phyloP scores from a whole-genome alignment of 169 alveolate genomes.

The Perkinsus olseni region DNA sequence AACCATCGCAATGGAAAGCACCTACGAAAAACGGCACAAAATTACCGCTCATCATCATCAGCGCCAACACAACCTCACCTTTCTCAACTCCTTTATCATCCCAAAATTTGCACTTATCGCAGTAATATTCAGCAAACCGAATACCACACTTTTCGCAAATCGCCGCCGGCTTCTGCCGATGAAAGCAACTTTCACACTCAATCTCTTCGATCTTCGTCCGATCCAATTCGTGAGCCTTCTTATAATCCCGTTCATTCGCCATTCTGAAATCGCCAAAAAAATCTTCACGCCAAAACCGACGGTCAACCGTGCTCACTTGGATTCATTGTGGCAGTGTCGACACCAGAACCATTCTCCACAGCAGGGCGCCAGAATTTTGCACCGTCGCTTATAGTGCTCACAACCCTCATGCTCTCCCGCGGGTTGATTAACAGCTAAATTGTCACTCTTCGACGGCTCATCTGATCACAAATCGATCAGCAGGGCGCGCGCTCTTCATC shows the following conservation, averaged over 20 bases:
- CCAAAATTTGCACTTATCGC: constrained; percentile 29
- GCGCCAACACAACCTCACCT: neutral
- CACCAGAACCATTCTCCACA: constrained; percentile 33
- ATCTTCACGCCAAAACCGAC: no score
- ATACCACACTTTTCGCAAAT: constrained; percentile 15
- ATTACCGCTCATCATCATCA: neutral
- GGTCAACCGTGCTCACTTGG: neutral
- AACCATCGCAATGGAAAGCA: constrained; percentile 55
- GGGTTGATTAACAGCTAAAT: neutral
- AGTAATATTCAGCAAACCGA: constrained; percentile 22
- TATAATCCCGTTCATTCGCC: neutral
- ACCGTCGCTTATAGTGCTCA: constrained; percentile 20
- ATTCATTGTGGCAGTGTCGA: constrained; percentile 34
- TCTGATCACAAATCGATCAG: neutral
- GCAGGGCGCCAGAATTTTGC: constrained; percentile 35
- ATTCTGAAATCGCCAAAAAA: neutral
- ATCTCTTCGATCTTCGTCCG: constrained; percentile 23
- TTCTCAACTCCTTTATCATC: constrained; percentile 42
- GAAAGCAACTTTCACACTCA: constrained; percentile 15
- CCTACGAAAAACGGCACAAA: neutral
- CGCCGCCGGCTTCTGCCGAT: constrained; percentile 9
- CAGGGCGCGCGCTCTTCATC: neutral
- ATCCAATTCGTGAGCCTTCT: constrained; percentile 19
- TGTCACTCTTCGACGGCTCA: neutral
- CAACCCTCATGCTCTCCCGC: constrained; percentile 16